Base-by-base conservation (phyloP, 177 flowering plant species). In the Vitis hybrid region DNA sequence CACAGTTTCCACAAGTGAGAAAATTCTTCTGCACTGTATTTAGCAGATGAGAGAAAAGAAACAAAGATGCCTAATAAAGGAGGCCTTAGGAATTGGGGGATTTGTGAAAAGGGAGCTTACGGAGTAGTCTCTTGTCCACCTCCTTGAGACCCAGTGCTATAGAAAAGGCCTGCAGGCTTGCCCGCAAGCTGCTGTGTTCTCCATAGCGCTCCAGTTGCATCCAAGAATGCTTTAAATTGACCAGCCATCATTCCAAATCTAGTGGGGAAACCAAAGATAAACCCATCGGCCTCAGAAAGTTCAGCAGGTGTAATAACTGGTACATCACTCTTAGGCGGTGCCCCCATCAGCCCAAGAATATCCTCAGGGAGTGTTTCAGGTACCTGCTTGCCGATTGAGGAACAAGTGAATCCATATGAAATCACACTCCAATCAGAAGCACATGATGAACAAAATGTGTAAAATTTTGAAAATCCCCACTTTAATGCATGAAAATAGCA, bases 191-290 rank as follows among this genome's bases (percentile, higher is more conserved):
- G 75, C 75, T 94, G 98, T 19, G 91, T 71, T 74, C 89, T 83
- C 98, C 98, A 94, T 21, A 87, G 80, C 55, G 89, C 90, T 15
- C 98, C 98, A n/a, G 98, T 94, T 18, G 92, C 80, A 81, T 94
- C 98, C 48, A 94, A 9, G 65, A 92, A 94, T 40, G 97, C 94
- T 70, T 94, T 94, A 67, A 94, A 94, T 72, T 94, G 98, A 34
- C 97, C 97, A 66, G 94, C 82, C 98, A 94, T 94, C 98, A 94
- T 91, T 10, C 98, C 98, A 72, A 87, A 94, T 77, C 97, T 87
- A 23, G 98, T 94, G 15, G 98, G 98, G 78, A 94, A 94, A 1
- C 98, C 98, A 19, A 92, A 86, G 59, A 94, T 75, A 18, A 94
- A 57, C 1, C 97, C 98, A 78, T 94, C 98, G 18, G 98, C 98